Evolutionary conservation across 2,329 filamentous ascomycete species (phyloP).

Genomic region (Dryadomyces quercus-mongolicae): DNA sequence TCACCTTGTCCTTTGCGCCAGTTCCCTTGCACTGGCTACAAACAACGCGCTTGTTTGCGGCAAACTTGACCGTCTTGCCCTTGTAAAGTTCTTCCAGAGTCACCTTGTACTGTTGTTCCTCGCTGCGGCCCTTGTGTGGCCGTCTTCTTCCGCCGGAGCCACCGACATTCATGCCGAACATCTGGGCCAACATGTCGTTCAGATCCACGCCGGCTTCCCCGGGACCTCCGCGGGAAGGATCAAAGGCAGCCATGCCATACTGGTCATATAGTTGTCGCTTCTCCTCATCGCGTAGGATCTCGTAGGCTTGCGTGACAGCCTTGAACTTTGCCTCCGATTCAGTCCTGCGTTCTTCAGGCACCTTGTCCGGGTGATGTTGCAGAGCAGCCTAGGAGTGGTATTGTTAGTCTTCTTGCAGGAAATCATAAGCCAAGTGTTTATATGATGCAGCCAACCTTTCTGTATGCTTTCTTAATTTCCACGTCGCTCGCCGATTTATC

Average conservation of each 20-base stretch:
- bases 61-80: slow-evolving; percentile 95
- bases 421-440: background rate
- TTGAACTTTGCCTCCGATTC: slow-evolving; percentile 91
- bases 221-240: slow-evolving; percentile 55
- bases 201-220: slow-evolving; percentile 66
- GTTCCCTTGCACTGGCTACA: slow-evolving; percentile 79
- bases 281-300: slow-evolving; percentile 92
- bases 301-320: slow-evolving; percentile 83
- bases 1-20: slow-evolving; percentile 86
- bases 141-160: slow-evolving; percentile 36
- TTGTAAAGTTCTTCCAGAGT: slow-evolving; percentile 93
- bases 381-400: slow-evolving; percentile 63
- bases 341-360: slow-evolving; percentile 70
- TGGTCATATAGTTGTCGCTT: slow-evolving; percentile 86
- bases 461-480: slow-evolving; percentile 91
- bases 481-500: slow-evolving; percentile 58
- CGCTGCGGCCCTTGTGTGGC: slow-evolving; percentile 63
- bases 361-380: slow-evolving; percentile 89
- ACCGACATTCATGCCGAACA: slow-evolving; percentile 71
- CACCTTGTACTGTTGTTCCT: slow-evolving; percentile 85
- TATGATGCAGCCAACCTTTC: slow-evolving; percentile 59
- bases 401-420: background rate
- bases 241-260: slow-evolving; percentile 93
- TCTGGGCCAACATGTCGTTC: slow-evolving; percentile 85
- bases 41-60: slow-evolving; percentile 85